Base-by-base conservation (phyloP, 164 flowering plant species). In the Kalanchoe fedtschenkoi region DNA sequence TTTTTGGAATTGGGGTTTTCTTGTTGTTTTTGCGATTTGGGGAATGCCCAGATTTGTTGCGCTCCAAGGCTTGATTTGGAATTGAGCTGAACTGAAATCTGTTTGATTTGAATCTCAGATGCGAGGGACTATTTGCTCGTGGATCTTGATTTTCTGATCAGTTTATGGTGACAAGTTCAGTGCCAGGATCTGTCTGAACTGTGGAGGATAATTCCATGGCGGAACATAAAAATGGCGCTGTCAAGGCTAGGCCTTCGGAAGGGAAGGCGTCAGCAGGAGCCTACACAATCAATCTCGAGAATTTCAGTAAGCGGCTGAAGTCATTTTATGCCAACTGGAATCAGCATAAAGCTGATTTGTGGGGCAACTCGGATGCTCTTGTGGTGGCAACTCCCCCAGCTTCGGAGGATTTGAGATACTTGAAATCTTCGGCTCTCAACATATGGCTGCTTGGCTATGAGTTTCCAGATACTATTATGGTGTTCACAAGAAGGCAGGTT, bases 381-480 rank as follows among this genome's bases (percentile, higher is more conserved):
- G 73, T 82, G 0, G 43, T 89, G 41, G 87, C 92, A 19, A 85
- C 92, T 0, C 91, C 97, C 43, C 95, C 92, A 6, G 58, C 80
- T 28, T 85, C 88, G 0, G 86, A 85, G 29, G 95, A 89, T 43
- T 63, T 87, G 59, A 77, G 90, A 8, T 89, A 87, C 62, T 71
- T 85, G 46, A 87, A 89, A 63, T 87, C 91, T 3, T 86, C 91
- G 1, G 93, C 93, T 0, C 46, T 89, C 42, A 82, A 84, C 64
- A 71, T 85, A 21, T 89, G 95, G 95, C 58, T 89, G 71, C 69
- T 87, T 42, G 95, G 90, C 34, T 80, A 82, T 69, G 97, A 87
- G 75, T 87, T 89, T 71, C 95, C 97, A 0, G 93, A 87, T 64
- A 89, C 93, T 3, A 81, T 89, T 6, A 87, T 87, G 82, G 85